Base-by-base conservation (phyloP, 2,329 filamentous ascomycete species). In the Fusarium sp. region DNA sequence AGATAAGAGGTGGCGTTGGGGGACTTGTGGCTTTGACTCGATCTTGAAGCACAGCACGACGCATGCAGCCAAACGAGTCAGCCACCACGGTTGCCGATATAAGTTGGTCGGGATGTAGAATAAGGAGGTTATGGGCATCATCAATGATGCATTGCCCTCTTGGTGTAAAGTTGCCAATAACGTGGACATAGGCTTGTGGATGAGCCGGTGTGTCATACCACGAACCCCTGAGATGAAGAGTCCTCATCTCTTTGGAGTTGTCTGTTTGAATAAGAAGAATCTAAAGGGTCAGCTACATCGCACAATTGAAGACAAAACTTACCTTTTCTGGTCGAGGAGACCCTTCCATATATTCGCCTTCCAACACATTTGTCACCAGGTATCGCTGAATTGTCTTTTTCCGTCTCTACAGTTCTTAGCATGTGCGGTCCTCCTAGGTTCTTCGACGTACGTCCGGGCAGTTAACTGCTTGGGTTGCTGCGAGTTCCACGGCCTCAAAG, bases 21-120 rank as follows among this genome's bases (percentile, higher is more conserved):
- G 93, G 91, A 74, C 90, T 91, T 0, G 93, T 95, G 8, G 93
- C 93, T 79, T 98, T 98, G 73, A 99, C 91, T 31, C 96, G 90
- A 78, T 99, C 95, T 78, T 98, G 94, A 25, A 99, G 86, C 1
- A 98, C 95, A 29, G 96, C 93, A 69, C 95, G 91, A 16, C 96
- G 91, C 77, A 92, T 90, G 77, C 96, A 99, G 23, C 90, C 90
- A 77, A 98, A 97, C 0, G 96, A 97, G 79, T 99, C 96, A n/a
- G 93, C 94, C 44, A 99, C 91, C 5, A 96, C 93, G 0, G 96
- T 98, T 3, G 96, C 91, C 2, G 96, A 98, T 58, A 99, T 91
- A 33, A 99, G 86, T 80, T 98, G 94, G 75, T 99, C 96, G 0
- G 96, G 96, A 75, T 99, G 94, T 13, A 99, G 82, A 62, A 99